Evolutionary conservation across 2,329 filamentous ascomycete species (phyloP).

Genomic region (Hypoxylon sp.): DNA sequence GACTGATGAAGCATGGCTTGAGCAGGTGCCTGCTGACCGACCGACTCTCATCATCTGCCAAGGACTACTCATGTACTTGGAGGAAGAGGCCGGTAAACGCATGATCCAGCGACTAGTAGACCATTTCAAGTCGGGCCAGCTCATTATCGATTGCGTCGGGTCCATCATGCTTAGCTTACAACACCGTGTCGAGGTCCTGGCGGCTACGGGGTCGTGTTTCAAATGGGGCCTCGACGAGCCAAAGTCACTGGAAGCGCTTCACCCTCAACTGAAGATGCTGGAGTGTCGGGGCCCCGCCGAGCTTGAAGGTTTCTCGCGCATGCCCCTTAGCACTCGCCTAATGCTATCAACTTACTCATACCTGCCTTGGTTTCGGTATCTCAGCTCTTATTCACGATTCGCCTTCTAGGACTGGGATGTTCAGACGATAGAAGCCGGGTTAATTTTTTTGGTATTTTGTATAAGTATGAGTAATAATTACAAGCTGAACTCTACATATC

Average conservation of each 20-base stretch:
- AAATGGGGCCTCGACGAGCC: conserved; percentile 47
- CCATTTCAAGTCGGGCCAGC: conserved; percentile 47
- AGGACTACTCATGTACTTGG: conserved; percentile 52
- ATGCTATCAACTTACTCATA: conserved; percentile 35
- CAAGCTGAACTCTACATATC: not conserved
- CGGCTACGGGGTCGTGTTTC: conserved; percentile 42
- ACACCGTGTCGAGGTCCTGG: conserved; percentile 27
- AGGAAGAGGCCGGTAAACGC: conserved; percentile 42
- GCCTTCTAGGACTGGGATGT: conserved; percentile 24
- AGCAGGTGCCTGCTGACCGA: conserved; percentile 48
- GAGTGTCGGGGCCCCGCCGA: conserved; percentile 39
- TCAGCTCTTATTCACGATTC: conserved; percentile 37
- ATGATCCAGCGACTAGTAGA: conserved; percentile 45
- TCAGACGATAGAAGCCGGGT: not conserved
- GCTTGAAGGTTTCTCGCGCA: conserved; percentile 22
- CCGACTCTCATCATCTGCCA: conserved; percentile 52
- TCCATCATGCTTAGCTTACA: conserved; percentile 37
- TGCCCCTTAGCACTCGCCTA: conserved; percentile 31
- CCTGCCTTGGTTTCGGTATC: conserved; percentile 39
- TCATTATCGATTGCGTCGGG: conserved; percentile 48
- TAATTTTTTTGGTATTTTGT: not conserved
- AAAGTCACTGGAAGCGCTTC: conserved; percentile 40
- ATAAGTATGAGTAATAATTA: not conserved
- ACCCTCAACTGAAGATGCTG: conserved; percentile 41
- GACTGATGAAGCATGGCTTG: conserved; percentile 49